These are phyloP conservation scores for sorghum (Sorghum bicolor) DNA, from an alignment of 176 grass and related monocot species.

Conservation along the genomic window DNA sequence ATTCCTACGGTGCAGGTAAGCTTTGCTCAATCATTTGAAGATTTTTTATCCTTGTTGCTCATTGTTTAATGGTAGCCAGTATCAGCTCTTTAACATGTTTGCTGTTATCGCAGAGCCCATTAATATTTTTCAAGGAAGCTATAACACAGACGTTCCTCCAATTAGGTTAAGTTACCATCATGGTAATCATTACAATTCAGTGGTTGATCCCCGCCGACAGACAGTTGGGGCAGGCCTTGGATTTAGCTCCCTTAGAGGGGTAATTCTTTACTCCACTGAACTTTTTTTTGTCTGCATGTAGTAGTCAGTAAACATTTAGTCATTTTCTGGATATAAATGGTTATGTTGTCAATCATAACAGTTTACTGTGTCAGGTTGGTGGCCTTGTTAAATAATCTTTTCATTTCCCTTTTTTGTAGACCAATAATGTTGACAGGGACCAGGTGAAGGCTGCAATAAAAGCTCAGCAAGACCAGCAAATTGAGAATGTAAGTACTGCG, in stretches of 20 bases:
- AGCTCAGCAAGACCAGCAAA: constrained; percentile 97
- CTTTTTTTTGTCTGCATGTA: background rate
- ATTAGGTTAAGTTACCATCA: constrained; percentile 97
- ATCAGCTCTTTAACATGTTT: constrained; percentile 20
- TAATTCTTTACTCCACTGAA: constrained; percentile 31
- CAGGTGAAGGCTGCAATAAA: constrained; percentile 97
- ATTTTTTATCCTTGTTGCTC: background rate
- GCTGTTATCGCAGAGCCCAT: constrained; percentile 73
- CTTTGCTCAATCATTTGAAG: constrained; percentile 6
- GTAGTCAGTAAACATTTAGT: constrained; percentile 2
- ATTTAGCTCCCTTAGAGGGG: constrained; percentile 92
- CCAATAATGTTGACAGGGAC: constrained; percentile 91
- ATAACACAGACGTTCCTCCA: constrained; percentile 84
- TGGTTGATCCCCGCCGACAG: constrained; percentile 81
- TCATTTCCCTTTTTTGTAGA: constrained; percentile 43
- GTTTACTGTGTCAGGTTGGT: background rate
- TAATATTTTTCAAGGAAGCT: constrained; percentile 99
- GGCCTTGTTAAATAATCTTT: constrained; percentile 16
- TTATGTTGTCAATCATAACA: background rate
- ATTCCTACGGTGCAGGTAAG: constrained; percentile 86
- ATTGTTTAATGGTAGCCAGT: background rate
- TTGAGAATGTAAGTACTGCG: constrained; percentile 77
- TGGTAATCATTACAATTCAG: constrained; percentile 98
- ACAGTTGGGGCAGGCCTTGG: constrained; percentile 89
- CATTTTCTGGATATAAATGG: background rate